Percentiles rank a stretch among this genome's conserved stretches.
phyloP scores from a whole-genome alignment of 257 asterid species.

The Forsythia suspensa region DNA sequence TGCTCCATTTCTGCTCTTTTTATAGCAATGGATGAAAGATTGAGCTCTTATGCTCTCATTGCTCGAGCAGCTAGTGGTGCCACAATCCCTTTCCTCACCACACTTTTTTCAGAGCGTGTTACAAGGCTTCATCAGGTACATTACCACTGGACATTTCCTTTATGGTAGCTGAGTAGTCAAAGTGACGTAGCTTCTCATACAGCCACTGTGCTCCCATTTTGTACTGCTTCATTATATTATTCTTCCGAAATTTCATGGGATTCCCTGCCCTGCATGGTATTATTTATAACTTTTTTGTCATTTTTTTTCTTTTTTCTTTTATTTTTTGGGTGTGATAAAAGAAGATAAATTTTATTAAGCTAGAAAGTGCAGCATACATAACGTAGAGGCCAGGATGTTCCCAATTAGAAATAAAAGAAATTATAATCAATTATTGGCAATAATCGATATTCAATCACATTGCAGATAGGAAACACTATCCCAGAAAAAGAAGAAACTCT shows the following conservation, averaged over 20 bases:
- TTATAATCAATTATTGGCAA: background rate
- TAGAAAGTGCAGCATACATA: background rate
- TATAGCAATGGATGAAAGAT: constrained; percentile 97
- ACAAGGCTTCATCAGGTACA: constrained; percentile 77
- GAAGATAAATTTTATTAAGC: background rate
- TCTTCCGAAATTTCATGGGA: constrained; percentile 1
- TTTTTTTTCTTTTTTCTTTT: background rate
- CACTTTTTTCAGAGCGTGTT: constrained; percentile 68
- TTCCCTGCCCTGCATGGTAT: background rate
- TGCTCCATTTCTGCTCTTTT: constrained; percentile 29
- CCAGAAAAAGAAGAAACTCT: background rate
- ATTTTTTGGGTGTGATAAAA: background rate
- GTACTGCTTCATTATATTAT: background rate
- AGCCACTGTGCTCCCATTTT: background rate
- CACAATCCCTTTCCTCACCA: constrained; percentile 64
- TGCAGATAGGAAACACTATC: background rate
- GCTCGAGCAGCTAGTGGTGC: constrained; percentile 85
- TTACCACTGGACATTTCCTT: background rate
- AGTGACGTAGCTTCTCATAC: background rate
- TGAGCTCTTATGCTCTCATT: constrained; percentile 93
- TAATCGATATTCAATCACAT: background rate
- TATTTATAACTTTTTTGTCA: background rate
- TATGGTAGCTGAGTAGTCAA: background rate
- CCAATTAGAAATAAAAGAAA: background rate
- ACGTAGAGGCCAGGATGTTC: background rate